Evolutionary conservation across 352 stramenopile genomes (phyloP).

Genomic region (Chrysophaeum taylorii): DNA sequence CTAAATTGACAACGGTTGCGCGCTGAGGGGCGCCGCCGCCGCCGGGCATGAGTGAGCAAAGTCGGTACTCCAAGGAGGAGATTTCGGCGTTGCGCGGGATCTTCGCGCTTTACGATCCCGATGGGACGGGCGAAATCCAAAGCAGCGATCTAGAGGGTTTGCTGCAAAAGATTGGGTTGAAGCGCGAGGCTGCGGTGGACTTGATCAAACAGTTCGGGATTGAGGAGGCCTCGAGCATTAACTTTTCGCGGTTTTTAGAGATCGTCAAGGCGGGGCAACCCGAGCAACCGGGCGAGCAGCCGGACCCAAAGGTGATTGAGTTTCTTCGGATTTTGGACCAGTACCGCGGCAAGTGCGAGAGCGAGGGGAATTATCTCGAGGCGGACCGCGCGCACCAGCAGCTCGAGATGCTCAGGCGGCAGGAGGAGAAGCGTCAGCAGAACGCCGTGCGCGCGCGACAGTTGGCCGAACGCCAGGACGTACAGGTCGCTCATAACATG

Average conservation of each 20-base stretch:
- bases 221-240: not conserved
- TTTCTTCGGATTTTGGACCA: slow-evolving; percentile 83
- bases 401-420: slow-evolving; percentile 64
- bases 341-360: slow-evolving; percentile 81
- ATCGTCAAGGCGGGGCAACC: slow-evolving; percentile 8
- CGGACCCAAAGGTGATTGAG: slow-evolving; percentile 61
- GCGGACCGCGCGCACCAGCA: slow-evolving; percentile 71
- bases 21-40: no score
- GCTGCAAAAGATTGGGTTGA: slow-evolving; percentile 22
- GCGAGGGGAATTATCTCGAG: slow-evolving; percentile 83
- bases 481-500: slow-evolving; percentile 88
- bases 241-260: slow-evolving; percentile 3
- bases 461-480: slow-evolving; percentile 75
- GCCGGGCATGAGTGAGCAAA: not conserved
- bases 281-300: slow-evolving; percentile 17
- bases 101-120: slow-evolving; percentile 23
- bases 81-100: slow-evolving; percentile 16
- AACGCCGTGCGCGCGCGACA: slow-evolving; percentile 76
- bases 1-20: no score
- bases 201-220: slow-evolving; percentile 17
- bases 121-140: slow-evolving; percentile 21
- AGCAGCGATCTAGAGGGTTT: slow-evolving; percentile 15
- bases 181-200: slow-evolving; percentile 12
- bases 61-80: slow-evolving; percentile 13
- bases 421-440: slow-evolving; percentile 78